Conservation (phyloP, 805 yeast species). For the Zygoascus flipseniorum region DNA sequence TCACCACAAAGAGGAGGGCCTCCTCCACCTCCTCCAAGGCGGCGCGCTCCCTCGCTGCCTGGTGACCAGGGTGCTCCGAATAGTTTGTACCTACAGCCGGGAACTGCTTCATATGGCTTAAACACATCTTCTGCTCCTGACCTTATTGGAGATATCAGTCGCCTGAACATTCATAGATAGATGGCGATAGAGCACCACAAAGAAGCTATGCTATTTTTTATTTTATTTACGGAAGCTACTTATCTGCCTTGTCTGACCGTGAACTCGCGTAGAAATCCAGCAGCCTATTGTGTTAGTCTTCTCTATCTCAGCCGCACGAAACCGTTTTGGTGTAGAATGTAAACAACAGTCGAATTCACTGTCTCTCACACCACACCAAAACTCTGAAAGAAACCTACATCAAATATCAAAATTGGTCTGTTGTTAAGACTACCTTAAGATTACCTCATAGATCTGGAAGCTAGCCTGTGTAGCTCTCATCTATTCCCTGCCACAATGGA, state of each 20-base stretch:
- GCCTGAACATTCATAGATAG: not conserved
- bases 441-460: too few species aligned
- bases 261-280: too few species aligned
- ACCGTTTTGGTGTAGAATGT: not conserved
- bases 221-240: too few species aligned
- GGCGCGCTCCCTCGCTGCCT: slow-evolving; percentile 30
- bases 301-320: not conserved
- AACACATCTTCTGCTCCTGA: slow-evolving; percentile 29
- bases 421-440: too few species aligned
- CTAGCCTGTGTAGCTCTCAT: too few species aligned
- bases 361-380: not conserved
- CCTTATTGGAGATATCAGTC: slow-evolving; percentile 24
- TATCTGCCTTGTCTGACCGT: too few species aligned
- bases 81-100: not conserved
- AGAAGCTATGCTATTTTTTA: not conserved
- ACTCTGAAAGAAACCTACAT: too few species aligned
- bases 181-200: slow-evolving; percentile 2
- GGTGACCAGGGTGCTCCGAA: slow-evolving; percentile 3
- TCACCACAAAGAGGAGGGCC: slow-evolving; percentile 4
- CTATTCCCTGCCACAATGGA: not conserved
- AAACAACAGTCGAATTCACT: not conserved
- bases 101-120: not conserved
- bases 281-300: too few species aligned
- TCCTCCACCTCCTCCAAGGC: slow-evolving; percentile 16
- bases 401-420: too few species aligned